A percentile compares a stretch with the other conserved stretches of the same genome.
These are phyloP conservation scores for Hyaloperonospora arabidopsidis DNA, from an alignment of 352 stramenopile genomes.

Conservation along the genomic window DNA sequence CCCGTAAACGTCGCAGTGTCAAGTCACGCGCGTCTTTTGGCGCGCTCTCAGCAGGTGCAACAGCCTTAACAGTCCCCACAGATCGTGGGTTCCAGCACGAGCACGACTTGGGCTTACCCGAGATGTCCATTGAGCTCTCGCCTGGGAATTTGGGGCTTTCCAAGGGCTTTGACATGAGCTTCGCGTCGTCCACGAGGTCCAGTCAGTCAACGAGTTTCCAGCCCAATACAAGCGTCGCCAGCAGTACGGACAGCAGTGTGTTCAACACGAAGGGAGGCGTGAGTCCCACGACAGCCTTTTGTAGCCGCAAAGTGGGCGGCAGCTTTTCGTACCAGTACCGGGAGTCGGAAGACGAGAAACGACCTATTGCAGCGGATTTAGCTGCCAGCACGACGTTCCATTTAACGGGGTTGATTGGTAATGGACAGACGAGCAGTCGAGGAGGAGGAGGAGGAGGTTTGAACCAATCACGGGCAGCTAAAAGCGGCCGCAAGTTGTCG, in stretches of 20 bases:
- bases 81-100: conserved; percentile 28
- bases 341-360: conserved; percentile 16
- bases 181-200: conserved; percentile 25
- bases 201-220: conserved; percentile 21
- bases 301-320: conserved; percentile 20
- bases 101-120: conserved; percentile 27
- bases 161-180: conserved; percentile 27
- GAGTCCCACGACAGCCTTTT: conserved; percentile 27
- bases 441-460: neutral
- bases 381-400: conserved; percentile 21
- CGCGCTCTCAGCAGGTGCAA: conserved; percentile 7
- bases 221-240: conserved; percentile 17
- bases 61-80: conserved; percentile 16
- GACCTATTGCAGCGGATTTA: conserved; percentile 1
- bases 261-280: conserved; percentile 37
- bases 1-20: conserved; percentile 8
- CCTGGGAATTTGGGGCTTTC: conserved; percentile 23
- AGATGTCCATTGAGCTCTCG: conserved; percentile 40
- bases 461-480: conserved; percentile 2
- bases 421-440: conserved; percentile 15
- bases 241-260: conserved; percentile 26
- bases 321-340: conserved; percentile 35
- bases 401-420: conserved; percentile 23
- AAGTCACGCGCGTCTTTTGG: conserved; percentile 8
- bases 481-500: conserved; percentile 25